Conservation (phyloP, 2,329 filamentous ascomycete species). For the Botrytis hyacinthi region DNA sequence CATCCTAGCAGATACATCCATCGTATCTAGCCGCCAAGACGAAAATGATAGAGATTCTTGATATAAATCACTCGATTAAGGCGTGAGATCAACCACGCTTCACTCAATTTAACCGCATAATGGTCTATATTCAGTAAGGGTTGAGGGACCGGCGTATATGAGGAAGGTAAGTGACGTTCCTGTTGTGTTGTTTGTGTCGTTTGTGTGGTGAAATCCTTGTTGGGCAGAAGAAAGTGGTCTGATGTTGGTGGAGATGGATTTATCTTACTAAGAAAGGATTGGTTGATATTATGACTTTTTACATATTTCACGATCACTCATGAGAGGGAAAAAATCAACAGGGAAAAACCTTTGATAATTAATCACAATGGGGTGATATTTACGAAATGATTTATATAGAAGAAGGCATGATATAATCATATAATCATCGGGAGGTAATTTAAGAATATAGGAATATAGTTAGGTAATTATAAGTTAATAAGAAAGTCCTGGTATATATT, state of each 20-base stretch:
- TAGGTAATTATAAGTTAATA: no score
- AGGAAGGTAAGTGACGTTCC: neutral
- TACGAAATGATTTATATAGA: neutral
- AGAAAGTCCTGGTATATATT: neutral
- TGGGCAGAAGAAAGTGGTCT: slow-evolving; percentile 22
- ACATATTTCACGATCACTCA: neutral
- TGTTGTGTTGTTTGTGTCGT: neutral
- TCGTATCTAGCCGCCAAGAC: slow-evolving; percentile 16
- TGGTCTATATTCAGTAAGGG: neutral
- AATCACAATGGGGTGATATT: slow-evolving; percentile 10
- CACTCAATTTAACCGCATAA: neutral
- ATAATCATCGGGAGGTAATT: neutral
- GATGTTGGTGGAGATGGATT: slow-evolving; percentile 11
- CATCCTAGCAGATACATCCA: neutral
- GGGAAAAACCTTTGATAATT: neutral
- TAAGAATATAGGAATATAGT: neutral
- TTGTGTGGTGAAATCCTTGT: neutral
- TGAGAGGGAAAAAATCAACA: neutral
- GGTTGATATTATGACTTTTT: neutral
- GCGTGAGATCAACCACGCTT: neutral
- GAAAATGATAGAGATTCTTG: neutral
- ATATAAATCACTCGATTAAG: neutral
- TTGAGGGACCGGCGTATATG: neutral
- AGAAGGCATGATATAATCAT: neutral
- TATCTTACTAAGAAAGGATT: neutral